A percentile compares a stretch with the other conserved stretches of the same genome.
Conservation (phyloP, 1,139 yeast genomes). For the Yamadazyma triangularis region DNA sequence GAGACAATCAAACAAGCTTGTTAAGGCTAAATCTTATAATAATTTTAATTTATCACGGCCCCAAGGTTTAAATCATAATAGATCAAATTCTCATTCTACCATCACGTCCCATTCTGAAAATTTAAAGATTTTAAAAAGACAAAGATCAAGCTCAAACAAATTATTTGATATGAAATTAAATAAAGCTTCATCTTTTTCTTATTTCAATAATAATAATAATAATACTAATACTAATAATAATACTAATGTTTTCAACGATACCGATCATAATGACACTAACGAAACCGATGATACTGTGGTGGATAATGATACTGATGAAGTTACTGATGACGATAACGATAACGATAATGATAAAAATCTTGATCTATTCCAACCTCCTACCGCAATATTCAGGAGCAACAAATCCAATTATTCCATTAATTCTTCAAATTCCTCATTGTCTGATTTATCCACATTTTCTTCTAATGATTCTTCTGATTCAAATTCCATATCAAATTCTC, state of each 20-base stretch:
- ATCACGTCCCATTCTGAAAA: slow-evolving; percentile 26
- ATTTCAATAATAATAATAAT: slow-evolving; percentile 7
- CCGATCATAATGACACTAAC: slow-evolving; percentile 1
- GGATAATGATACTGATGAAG: slow-evolving; percentile 4
- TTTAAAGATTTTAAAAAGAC: slow-evolving; percentile 34
- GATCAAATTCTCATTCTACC: slow-evolving; percentile 32
- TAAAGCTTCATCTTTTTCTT: slow-evolving; percentile 19
- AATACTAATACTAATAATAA: slow-evolving; percentile 4
- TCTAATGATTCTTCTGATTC: slow-evolving; percentile 15
- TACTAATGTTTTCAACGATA: too few species aligned
- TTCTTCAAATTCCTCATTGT: slow-evolving; percentile 16
- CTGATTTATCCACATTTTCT: slow-evolving; percentile 15
- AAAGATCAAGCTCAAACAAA: slow-evolving; percentile 19
- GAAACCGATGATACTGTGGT: background rate
- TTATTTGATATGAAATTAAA: slow-evolving; percentile 4
- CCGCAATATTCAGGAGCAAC: slow-evolving; percentile 23
- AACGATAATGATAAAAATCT: background rate
- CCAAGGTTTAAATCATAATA: slow-evolving; percentile 13
- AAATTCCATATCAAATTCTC: slow-evolving; percentile 14
- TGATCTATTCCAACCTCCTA: slow-evolving; percentile 27
- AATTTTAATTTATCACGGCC: slow-evolving; percentile 6
- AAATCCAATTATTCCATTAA: slow-evolving; percentile 16
- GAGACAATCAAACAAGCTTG: slow-evolving; percentile 42
- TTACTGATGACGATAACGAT: slow-evolving; percentile 6
- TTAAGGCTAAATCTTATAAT: slow-evolving; percentile 27